Percentiles rank a stretch among this genome's conserved stretches.
Conservation (phyloP, 352 stramenopile genomes). For the Pythium brachiatum region DNA sequence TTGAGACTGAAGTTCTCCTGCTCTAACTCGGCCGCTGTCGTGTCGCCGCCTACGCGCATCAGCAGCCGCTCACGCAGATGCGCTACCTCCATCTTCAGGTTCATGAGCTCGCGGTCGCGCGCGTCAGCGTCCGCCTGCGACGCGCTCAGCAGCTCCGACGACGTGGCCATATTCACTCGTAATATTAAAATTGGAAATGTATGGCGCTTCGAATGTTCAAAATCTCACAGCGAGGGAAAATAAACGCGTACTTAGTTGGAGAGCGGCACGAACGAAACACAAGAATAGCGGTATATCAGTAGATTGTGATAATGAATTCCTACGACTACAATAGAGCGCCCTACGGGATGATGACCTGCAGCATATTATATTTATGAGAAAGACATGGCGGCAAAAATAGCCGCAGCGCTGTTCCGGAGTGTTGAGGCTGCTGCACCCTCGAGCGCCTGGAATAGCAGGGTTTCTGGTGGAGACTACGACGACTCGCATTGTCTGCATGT, state of each 20-base stretch:
- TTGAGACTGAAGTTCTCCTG: conserved; percentile 74
- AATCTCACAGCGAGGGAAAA: background rate
- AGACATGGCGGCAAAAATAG: no score
- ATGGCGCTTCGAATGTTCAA: background rate
- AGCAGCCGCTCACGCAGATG: conserved; percentile 71
- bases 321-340: background rate
- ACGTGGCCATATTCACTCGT: no score
- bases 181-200: no score
- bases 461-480: no score
- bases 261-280: no score
- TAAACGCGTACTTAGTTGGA: background rate
- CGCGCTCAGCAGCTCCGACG: conserved; percentile 33
- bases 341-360: background rate
- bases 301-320: background rate
- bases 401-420: no score
- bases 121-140: conserved; percentile 48
- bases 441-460: background rate
- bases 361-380: no score
- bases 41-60: conserved; percentile 69
- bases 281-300: background rate
- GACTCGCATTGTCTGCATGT: no score
- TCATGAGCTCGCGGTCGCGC: conserved; percentile 70
- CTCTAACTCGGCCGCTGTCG: conserved; percentile 72
- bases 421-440: no score
- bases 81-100: conserved; percentile 84